Evolutionary conservation across 2,329 filamentous ascomycete genomes (phyloP).

Genomic region (Cercospora sojina): DNA sequence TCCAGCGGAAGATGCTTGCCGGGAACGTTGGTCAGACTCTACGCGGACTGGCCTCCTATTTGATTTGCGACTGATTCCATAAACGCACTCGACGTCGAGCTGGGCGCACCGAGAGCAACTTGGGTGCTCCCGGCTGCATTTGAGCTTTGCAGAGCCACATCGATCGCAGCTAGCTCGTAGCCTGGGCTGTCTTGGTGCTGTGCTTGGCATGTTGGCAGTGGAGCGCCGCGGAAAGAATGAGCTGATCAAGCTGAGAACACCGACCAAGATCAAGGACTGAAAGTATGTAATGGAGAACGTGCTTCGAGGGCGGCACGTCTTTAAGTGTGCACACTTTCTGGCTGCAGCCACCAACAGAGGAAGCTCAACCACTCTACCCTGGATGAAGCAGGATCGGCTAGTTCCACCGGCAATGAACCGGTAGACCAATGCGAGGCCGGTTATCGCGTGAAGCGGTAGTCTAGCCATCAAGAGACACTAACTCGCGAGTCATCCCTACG

Average conservation of each 20-base stretch:
- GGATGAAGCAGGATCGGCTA: background rate
- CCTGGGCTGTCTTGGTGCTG: background rate
- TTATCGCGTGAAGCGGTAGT: background rate
- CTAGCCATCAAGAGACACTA: background rate
- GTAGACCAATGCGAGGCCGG: background rate
- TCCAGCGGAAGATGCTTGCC: background rate
- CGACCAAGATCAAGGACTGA: background rate
- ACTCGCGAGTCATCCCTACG: too few relatives aligned
- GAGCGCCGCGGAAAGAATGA: background rate
- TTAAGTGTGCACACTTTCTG: background rate
- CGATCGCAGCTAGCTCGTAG: slow-evolving; percentile 6
- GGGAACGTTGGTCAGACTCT: background rate
- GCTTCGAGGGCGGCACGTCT: background rate
- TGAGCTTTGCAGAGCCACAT: background rate
- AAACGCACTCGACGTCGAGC: background rate
- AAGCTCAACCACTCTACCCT: background rate
- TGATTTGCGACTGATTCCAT: background rate
- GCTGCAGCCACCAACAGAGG: background rate
- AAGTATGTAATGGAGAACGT: background rate
- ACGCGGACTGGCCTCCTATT: background rate
- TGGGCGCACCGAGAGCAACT: background rate
- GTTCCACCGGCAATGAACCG: background rate
- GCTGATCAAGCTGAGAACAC: background rate
- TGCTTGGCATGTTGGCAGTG: background rate
- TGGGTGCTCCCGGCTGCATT: background rate